These are phyloP conservation scores for Sporisorium exsertum DNA, from an alignment of 1,284 basidiomycete genomes.

Conservation along the genomic window DNA sequence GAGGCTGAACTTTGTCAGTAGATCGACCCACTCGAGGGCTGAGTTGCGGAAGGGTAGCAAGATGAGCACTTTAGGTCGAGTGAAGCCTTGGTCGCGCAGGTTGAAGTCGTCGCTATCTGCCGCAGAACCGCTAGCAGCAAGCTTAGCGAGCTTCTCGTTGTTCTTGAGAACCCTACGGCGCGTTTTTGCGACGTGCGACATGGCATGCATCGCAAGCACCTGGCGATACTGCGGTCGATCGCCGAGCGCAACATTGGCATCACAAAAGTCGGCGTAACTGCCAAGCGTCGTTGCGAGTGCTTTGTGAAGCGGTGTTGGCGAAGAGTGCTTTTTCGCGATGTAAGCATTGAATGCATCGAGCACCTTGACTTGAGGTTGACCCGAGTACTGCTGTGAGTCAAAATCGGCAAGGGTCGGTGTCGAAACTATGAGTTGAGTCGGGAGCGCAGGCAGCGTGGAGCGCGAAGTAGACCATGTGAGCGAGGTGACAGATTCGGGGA, in stretches of 20 bases:
- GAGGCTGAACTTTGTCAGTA: slow-evolving; percentile 47
- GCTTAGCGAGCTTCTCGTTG: slow-evolving; percentile 81
- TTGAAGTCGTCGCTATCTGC: slow-evolving; percentile 43
- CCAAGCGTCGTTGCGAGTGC: slow-evolving; percentile 48
- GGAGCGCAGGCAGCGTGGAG: slow-evolving; percentile 22
- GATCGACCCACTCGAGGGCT: slow-evolving; percentile 78
- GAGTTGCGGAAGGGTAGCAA: slow-evolving; percentile 91
- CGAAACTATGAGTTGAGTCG: slow-evolving; percentile 35
- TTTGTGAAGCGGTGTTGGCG: slow-evolving; percentile 33
- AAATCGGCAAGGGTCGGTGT: slow-evolving; percentile 22
- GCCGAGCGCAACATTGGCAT: slow-evolving; percentile 44
- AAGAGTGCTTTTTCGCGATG: slow-evolving; percentile 22
- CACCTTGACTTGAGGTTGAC: slow-evolving; percentile 55
- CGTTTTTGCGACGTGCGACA: slow-evolving; percentile 76
- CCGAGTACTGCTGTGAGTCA: slow-evolving; percentile 22
- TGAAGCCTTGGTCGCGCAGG: slow-evolving; percentile 93
- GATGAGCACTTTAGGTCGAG: slow-evolving; percentile 90
- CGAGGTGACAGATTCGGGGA: slow-evolving; percentile 34
- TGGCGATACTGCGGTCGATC: slow-evolving; percentile 45
- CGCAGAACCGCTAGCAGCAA: slow-evolving; percentile 70
- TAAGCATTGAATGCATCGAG: slow-evolving; percentile 49
- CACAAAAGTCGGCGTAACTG: slow-evolving; percentile 58
- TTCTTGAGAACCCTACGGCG: slow-evolving; percentile 92
- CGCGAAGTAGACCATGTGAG: slow-evolving; percentile 36
- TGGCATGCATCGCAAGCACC: slow-evolving; percentile 56